A percentile compares a stretch with the other conserved stretches of the same genome.
Conservation (phyloP, 192 early-diverging fungal genomes). For the Entomortierella lignicola region DNA sequence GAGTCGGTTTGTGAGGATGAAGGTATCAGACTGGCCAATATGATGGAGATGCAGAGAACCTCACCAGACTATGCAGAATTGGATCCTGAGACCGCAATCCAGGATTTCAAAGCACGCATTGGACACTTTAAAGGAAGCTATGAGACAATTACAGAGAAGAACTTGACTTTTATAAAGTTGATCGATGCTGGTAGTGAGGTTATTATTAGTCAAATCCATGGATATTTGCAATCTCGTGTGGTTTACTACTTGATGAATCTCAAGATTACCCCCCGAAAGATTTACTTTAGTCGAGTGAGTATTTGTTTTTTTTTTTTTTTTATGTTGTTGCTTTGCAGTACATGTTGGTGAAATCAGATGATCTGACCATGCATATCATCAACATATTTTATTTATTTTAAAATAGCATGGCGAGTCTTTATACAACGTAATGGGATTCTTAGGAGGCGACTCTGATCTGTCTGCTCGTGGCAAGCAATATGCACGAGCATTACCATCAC, state of each 20-base stretch:
- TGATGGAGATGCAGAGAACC: slow-evolving; percentile 89
- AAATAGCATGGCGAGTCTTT: slow-evolving; percentile 89
- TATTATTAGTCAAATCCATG: slow-evolving; percentile 93
- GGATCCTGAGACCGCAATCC: slow-evolving; percentile 86
- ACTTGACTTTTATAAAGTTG: slow-evolving; percentile 90
- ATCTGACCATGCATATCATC: background rate
- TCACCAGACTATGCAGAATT: slow-evolving; percentile 93
- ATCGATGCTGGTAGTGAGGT: slow-evolving; percentile 96
- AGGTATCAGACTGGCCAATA: slow-evolving; percentile 83
- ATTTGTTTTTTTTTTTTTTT: background rate
- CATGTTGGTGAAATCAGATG: too few species aligned
- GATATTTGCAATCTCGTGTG: slow-evolving; percentile 95
- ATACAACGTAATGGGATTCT: slow-evolving; percentile 90
- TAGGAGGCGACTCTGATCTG: slow-evolving; percentile 95
- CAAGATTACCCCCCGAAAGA: slow-evolving; percentile 91
- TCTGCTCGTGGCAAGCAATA: slow-evolving; percentile 89
- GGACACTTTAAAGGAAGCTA: slow-evolving; percentile 90
- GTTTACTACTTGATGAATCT: slow-evolving; percentile 99
- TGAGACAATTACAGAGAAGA: slow-evolving; percentile 83
- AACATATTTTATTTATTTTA: background rate
- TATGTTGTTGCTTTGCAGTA: too few species aligned
- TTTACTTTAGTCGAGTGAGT: slow-evolving; percentile 84
- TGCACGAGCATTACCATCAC: slow-evolving; percentile 82
- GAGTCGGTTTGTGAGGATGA: slow-evolving; percentile 94
- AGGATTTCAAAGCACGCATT: slow-evolving; percentile 93